These are phyloP conservation scores for Monosporozyma solicola DNA, from an alignment of 805 yeast species.

Conservation along the genomic window DNA sequence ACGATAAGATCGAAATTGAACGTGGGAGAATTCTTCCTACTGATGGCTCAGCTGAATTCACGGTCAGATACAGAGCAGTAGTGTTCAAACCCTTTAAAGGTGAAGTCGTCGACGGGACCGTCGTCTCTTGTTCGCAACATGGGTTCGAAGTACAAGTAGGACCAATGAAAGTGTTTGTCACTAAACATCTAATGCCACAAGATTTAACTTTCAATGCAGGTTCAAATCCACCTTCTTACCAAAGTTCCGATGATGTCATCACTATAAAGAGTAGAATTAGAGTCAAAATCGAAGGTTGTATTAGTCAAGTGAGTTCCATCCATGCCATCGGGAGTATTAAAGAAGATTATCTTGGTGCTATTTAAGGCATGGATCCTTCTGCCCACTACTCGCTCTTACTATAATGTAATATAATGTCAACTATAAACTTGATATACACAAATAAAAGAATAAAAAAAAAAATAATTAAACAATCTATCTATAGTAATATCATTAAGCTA, in stretches of 20 bases:
- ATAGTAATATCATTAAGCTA: not conserved
- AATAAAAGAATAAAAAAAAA: not conserved
- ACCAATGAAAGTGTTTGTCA: conserved; percentile 87
- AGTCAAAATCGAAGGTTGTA: conserved; percentile 91
- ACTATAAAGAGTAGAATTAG: conserved; percentile 92
- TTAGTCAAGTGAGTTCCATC: conserved; percentile 95
- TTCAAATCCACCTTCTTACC: conserved; percentile 97
- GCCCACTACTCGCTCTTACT: not conserved
- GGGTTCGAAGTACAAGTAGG: conserved; percentile 98
- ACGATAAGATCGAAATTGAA: conserved; percentile 90
- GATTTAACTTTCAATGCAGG: conserved; percentile 92
- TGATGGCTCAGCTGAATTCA: conserved; percentile 91
- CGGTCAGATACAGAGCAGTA: conserved; percentile 90
- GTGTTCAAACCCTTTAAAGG: conserved; percentile 99
- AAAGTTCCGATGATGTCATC: conserved; percentile 87
- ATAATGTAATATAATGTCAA: not conserved
- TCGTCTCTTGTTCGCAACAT: conserved; percentile 85
- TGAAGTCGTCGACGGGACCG: conserved; percentile 96
- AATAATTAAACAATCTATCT: not conserved
- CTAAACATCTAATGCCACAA: conserved; percentile 88
- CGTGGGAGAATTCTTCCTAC: conserved; percentile 87
- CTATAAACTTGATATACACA: not conserved
- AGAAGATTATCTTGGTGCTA: conserved; percentile 93
- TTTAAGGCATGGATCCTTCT: conserved; percentile 10
- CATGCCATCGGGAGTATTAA: conserved; percentile 97